phyloP scores from a whole-genome alignment of 345 rosid species.

The Sapria himalayana region DNA sequence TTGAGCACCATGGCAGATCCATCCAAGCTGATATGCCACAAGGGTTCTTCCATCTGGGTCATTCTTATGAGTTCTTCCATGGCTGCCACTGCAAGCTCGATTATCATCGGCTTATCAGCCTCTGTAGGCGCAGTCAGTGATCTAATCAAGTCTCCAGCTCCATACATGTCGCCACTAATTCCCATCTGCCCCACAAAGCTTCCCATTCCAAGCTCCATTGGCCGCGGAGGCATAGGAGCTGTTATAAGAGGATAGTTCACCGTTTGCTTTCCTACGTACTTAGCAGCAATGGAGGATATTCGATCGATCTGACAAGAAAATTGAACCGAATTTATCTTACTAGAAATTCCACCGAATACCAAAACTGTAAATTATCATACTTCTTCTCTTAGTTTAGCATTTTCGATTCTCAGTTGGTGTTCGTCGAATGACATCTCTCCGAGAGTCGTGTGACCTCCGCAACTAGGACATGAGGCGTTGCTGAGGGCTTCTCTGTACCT shows the following conservation, averaged over 20 bases:
- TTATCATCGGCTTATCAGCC: slow-evolving; percentile 38
- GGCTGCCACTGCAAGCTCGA: slow-evolving; percentile 69
- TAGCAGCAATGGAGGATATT: slow-evolving; percentile 78
- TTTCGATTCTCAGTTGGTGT: slow-evolving; percentile 80
- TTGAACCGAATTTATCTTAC: not conserved
- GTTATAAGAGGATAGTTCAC: slow-evolving; percentile 57
- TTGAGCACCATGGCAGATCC: slow-evolving; percentile 22
- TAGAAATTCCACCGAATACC: not conserved
- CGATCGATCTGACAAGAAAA: slow-evolving; percentile 40
- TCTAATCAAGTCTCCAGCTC: slow-evolving; percentile 53
- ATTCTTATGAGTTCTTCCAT: slow-evolving; percentile 72
- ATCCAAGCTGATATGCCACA: slow-evolving; percentile 44
- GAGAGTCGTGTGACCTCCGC: slow-evolving; percentile 84
- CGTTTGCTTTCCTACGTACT: slow-evolving; percentile 85
- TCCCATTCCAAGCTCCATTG: slow-evolving; percentile 47
- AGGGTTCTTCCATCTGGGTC: slow-evolving; percentile 61
- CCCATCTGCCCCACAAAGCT: slow-evolving; percentile 24
- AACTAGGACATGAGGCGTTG: slow-evolving; percentile 84
- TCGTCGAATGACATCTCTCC: slow-evolving; percentile 95
- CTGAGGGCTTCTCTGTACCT: slow-evolving; percentile 72
- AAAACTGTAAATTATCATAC: slow-evolving; percentile 10
- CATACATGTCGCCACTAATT: slow-evolving; percentile 42
- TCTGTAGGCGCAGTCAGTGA: slow-evolving; percentile 33
- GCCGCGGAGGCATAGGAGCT: slow-evolving; percentile 35
- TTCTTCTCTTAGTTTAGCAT: slow-evolving; percentile 79